A percentile compares a stretch with the other conserved stretches of the same genome.
Evolutionary conservation across 129 eudicot genomes (phyloP).

Genomic region (Centella asiatica): DNA sequence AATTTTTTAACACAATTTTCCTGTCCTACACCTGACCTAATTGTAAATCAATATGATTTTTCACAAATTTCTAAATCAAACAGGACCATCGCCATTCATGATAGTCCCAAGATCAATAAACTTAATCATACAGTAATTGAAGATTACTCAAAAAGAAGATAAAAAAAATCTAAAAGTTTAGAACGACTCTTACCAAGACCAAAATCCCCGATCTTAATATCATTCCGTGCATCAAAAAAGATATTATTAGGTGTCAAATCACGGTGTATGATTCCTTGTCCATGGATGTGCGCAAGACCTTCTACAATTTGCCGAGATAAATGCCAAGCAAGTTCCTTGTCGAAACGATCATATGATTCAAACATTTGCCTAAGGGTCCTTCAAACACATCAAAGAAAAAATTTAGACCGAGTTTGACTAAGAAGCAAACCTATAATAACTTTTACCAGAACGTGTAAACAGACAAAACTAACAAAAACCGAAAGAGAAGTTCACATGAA

Average conservation of each 20-base stretch:
- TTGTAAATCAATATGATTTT: too few species aligned
- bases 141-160: background rate
- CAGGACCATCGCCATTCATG: too few species aligned
- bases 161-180: too few species aligned
- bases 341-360: slow-evolving; percentile 75
- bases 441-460: too few species aligned
- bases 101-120: too few species aligned
- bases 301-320: slow-evolving; percentile 89
- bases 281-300: slow-evolving; percentile 87
- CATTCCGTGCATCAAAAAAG: slow-evolving; percentile 91
- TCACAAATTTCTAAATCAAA: too few species aligned
- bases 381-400: slow-evolving; percentile 12
- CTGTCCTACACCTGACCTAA: too few species aligned
- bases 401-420: background rate
- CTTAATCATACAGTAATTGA: too few species aligned
- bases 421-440: background rate
- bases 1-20: too few species aligned
- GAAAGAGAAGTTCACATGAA: too few species aligned
- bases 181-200: slow-evolving; percentile 91
- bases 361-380: slow-evolving; percentile 86
- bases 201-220: slow-evolving; percentile 95
- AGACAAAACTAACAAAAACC: too few species aligned
- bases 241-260: slow-evolving; percentile 96
- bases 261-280: slow-evolving; percentile 95
- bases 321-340: slow-evolving; percentile 89